Conservation (phyloP, 73 alveolate genomes). For the Paramecium pentaurelia region DNA sequence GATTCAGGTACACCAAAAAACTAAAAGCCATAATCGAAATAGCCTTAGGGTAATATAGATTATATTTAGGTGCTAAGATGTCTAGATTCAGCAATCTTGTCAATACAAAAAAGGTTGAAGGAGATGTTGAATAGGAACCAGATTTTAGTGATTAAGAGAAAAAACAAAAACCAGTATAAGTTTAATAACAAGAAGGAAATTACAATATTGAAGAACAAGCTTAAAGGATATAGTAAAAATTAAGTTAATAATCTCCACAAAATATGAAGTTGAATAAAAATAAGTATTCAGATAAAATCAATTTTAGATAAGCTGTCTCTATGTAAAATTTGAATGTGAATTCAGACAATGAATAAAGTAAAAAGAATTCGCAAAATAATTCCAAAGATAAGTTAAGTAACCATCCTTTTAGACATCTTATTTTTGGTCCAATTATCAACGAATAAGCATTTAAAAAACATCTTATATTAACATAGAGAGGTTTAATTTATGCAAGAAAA, state of each 20-base stretch:
- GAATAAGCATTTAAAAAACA: slow-evolving; percentile 42
- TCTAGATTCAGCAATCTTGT: not conserved
- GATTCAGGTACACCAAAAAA: not conserved
- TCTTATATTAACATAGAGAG: slow-evolving; percentile 42
- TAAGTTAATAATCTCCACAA: not conserved
- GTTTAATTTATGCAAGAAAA: slow-evolving; percentile 47
- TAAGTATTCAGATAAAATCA: not conserved
- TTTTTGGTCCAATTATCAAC: not conserved
- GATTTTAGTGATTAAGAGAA: not conserved
- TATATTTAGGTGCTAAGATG: not conserved
- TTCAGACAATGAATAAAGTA: slow-evolving; percentile 20
- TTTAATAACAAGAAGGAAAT: not conserved
- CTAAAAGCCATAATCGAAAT: not conserved
- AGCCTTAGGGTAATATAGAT: not conserved
- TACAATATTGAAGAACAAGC: slow-evolving; percentile 33
- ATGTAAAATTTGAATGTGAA: not conserved
- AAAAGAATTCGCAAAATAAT: not conserved
- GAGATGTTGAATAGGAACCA: slow-evolving; percentile 14
- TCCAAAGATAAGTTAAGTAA: slow-evolving; percentile 7
- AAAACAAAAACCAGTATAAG: not conserved
- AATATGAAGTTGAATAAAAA: not conserved
- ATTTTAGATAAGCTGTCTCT: not conserved
- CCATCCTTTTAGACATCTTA: slow-evolving; percentile 45
- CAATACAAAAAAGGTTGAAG: not conserved
- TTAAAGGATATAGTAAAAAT: not conserved